Evolutionary conservation across 2,329 filamentous ascomycete species (phyloP).

Genomic region (Scedosporium dehoogii): DNA sequence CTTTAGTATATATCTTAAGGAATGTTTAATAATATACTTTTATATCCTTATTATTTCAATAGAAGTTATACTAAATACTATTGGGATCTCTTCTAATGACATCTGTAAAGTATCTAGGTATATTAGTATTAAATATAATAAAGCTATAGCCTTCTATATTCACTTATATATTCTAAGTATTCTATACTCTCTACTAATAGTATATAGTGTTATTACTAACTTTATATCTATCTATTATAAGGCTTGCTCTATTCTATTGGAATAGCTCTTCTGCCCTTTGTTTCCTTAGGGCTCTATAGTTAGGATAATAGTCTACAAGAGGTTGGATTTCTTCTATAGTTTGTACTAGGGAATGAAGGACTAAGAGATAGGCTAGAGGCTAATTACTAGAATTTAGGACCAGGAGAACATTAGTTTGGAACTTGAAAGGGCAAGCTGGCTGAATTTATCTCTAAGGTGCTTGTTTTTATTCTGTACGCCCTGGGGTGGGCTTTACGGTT

Average conservation of each 20-base stretch:
- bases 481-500: background rate
- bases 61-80: background rate
- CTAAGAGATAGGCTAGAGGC: background rate
- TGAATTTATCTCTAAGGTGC: background rate
- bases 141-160: background rate
- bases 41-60: background rate
- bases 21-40: background rate
- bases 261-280: background rate
- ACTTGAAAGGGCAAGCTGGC: background rate
- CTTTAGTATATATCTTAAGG: background rate
- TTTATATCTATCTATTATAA: background rate
- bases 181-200: background rate
- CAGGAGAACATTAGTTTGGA: background rate
- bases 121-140: background rate
- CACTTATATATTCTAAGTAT: background rate
- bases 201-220: background rate
- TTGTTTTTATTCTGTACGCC: background rate
- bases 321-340: background rate
- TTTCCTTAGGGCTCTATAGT: background rate
- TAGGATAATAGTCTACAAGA: background rate
- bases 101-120: background rate
- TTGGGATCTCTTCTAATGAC: background rate
- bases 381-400: background rate
- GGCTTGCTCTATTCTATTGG: background rate
- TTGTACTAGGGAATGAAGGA: background rate